These are phyloP conservation scores for Colletotrichum acutatum DNA, from an alignment of 2,329 filamentous ascomycete species.

Conservation along the genomic window DNA sequence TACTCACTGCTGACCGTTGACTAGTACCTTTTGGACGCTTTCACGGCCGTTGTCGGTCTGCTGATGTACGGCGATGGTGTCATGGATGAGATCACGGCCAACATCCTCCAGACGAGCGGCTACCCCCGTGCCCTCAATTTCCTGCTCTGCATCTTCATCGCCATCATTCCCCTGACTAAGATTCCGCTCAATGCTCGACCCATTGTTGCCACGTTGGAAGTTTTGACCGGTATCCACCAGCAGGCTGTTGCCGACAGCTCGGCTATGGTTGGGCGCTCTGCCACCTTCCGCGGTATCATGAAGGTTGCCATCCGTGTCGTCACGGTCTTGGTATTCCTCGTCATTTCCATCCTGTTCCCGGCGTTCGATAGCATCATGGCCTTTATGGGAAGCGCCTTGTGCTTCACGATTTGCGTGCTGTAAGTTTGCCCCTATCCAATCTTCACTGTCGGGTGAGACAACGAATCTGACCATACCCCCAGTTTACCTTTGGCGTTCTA, in stretches of 20 bases:
- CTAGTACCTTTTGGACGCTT: slow-evolving; percentile 81
- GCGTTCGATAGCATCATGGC: slow-evolving; percentile 92
- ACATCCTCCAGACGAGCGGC: slow-evolving; percentile 79
- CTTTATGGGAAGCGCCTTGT: slow-evolving; percentile 88
- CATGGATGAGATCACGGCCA: slow-evolving; percentile 88
- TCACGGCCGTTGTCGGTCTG: slow-evolving; percentile 84
- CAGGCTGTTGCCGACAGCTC: slow-evolving; percentile 57
- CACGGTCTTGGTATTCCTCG: slow-evolving; percentile 77
- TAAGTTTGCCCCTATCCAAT: slow-evolving; percentile 43
- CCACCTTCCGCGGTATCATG: slow-evolving; percentile 65
- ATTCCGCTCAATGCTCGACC: slow-evolving; percentile 91
- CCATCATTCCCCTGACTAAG: slow-evolving; percentile 94
- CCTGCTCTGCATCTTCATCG: slow-evolving; percentile 85
- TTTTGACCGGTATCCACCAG: slow-evolving; percentile 78
- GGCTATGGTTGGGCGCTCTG: slow-evolving; percentile 63
- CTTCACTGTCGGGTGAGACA: background rate
- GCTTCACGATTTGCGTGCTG: slow-evolving; percentile 94
- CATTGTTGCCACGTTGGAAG: slow-evolving; percentile 84
- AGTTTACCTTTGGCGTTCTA: slow-evolving; percentile 86
- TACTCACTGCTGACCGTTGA: slow-evolving; percentile 9
- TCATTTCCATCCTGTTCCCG: slow-evolving; percentile 77
- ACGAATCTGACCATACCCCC: background rate
- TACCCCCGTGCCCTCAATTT: slow-evolving; percentile 82
- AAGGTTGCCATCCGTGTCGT: slow-evolving; percentile 73
- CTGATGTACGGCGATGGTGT: slow-evolving; percentile 97